These are phyloP conservation scores for Cryphonectria carpinicola DNA, from an alignment of 2,329 filamentous ascomycete genomes.

Conservation along the genomic window DNA sequence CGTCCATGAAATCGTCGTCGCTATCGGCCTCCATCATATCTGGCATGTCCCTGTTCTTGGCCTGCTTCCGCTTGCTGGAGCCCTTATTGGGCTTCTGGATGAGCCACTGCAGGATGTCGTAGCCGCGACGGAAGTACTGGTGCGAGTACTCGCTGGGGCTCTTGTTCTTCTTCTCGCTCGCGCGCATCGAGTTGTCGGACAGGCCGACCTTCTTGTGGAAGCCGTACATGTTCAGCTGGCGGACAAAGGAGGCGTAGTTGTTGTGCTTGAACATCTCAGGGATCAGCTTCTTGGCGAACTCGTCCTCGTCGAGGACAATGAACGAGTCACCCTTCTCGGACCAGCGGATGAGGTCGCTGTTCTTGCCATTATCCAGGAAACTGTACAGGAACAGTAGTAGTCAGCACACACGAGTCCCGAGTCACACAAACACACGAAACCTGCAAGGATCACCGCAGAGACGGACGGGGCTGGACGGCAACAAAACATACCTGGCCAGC, in stretches of 20 bases:
- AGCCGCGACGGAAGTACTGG: constrained; percentile 90
- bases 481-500: constrained; percentile 77
- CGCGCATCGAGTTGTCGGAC: constrained; percentile 96
- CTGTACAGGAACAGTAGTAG: constrained; percentile 49
- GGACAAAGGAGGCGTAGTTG: constrained; percentile 96
- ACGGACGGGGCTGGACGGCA: neutral
- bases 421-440: constrained; percentile 7
- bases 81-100: constrained; percentile 93
- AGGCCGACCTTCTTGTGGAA: constrained; percentile 95
- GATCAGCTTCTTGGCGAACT: constrained; percentile 95
- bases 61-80: constrained; percentile 57
- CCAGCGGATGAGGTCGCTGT: constrained; percentile 95
- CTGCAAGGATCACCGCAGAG: constrained; percentile 6
- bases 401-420: constrained; percentile 30
- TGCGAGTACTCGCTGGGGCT: constrained; percentile 98
- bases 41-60: constrained; percentile 47
- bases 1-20: constrained; percentile 57
- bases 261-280: constrained; percentile 99
- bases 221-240: constrained; percentile 95
- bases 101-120: constrained; percentile 91
- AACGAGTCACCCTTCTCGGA: constrained; percentile 96
- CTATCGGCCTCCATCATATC: constrained; percentile 62
- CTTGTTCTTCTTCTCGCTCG: constrained; percentile 96
- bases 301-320: constrained; percentile 94
- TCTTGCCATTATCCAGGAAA: constrained; percentile 90